Evolutionary conservation across 2,329 filamentous ascomycete species (phyloP).

Genomic region (Alternaria triticina): DNA sequence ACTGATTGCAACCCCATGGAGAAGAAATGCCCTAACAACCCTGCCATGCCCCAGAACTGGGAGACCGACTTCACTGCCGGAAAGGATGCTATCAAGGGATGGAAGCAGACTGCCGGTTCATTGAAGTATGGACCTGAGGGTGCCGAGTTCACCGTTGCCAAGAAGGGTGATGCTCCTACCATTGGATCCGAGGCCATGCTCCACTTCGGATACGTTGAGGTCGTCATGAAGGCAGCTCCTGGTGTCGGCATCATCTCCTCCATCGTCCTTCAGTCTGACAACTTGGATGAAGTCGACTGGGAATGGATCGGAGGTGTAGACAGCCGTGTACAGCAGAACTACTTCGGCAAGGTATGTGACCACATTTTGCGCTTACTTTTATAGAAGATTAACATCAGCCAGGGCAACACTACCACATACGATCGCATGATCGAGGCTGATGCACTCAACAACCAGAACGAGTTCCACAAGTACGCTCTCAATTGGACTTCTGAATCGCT

Average conservation of each 20-base stretch:
- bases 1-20: conserved; percentile 54
- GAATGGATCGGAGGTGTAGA: conserved; percentile 76
- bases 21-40: conserved; percentile 54
- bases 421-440: conserved; percentile 70
- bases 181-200: conserved; percentile 82
- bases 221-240: conserved; percentile 75
- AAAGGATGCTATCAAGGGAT: conserved; percentile 44
- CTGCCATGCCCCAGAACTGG: conserved; percentile 50
- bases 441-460: conserved; percentile 62
- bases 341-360: conserved; percentile 67
- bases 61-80: conserved; percentile 54
- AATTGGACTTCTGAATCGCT: conserved; percentile 73
- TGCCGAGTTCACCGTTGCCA: conserved; percentile 58
- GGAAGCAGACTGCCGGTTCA: conserved; percentile 48
- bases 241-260: conserved; percentile 80
- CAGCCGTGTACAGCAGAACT: conserved; percentile 72
- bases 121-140: conserved; percentile 55
- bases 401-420: conserved; percentile 73
- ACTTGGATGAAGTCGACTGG: conserved; percentile 88
- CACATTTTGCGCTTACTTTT: conserved; percentile 21
- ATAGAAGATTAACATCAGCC: conserved; percentile 34
- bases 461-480: conserved; percentile 72
- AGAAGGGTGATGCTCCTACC: conserved; percentile 63
- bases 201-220: conserved; percentile 81
- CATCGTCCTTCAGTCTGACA: conserved; percentile 82